A percentile compares a stretch with the other conserved stretches of the same genome.
These are phyloP conservation scores for Yarrowia sp. DNA, from an alignment of 805 yeast species.

Conservation along the genomic window DNA sequence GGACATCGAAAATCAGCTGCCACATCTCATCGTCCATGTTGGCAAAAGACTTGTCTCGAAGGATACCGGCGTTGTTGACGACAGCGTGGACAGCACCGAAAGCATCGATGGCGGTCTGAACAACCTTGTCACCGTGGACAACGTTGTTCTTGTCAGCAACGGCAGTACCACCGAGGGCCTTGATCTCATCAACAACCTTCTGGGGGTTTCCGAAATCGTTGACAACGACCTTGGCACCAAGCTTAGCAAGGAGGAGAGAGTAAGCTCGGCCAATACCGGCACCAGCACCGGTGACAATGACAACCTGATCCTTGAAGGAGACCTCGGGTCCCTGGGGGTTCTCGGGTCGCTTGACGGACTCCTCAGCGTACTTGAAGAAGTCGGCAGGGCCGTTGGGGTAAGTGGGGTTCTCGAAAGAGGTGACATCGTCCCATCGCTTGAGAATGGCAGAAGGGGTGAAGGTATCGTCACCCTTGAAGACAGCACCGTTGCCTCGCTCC, in stretches of 20 bases:
- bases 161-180: slow-evolving; percentile 75
- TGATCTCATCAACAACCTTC: slow-evolving; percentile 76
- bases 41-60: slow-evolving; percentile 84
- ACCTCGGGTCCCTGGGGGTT: slow-evolving; percentile 66
- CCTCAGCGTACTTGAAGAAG: slow-evolving; percentile 65
- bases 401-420: slow-evolving; percentile 63
- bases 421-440: slow-evolving; percentile 66
- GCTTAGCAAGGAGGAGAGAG: slow-evolving; percentile 81
- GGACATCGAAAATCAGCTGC: slow-evolving; percentile 81
- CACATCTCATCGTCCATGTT: slow-evolving; percentile 87
- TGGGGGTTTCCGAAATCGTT: slow-evolving; percentile 84
- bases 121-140: slow-evolving; percentile 75
- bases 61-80: slow-evolving; percentile 92
- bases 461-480: slow-evolving; percentile 76
- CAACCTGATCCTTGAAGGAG: slow-evolving; percentile 81
- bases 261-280: slow-evolving; percentile 92
- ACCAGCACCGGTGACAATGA: slow-evolving; percentile 93
- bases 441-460: slow-evolving; percentile 88
- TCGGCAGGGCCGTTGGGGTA: slow-evolving; percentile 79
- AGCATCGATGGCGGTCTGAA: slow-evolving; percentile 73
- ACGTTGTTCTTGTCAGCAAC: slow-evolving; percentile 86
- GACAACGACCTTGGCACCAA: slow-evolving; percentile 94
- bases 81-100: slow-evolving; percentile 87
- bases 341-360: slow-evolving; percentile 59
- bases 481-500: slow-evolving; percentile 89